These are phyloP conservation scores for Colletotrichum brevisporum DNA, from an alignment of 2,329 filamentous ascomycete species.

Conservation along the genomic window DNA sequence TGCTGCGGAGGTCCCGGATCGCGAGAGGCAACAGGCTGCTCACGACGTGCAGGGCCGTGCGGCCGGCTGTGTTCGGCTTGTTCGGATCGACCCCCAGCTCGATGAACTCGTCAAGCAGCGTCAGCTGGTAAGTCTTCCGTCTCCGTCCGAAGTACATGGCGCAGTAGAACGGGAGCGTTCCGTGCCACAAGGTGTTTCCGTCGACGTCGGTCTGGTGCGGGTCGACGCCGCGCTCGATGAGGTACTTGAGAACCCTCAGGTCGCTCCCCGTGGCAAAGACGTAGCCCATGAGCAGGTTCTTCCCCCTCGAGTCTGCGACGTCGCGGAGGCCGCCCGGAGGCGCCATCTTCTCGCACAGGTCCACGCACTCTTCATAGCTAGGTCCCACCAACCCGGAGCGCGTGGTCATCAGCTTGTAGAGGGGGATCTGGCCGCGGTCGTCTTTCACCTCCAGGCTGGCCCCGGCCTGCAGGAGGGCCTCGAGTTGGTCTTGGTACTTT, in stretches of 20 bases:
- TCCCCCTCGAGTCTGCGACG: neutral
- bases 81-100: neutral
- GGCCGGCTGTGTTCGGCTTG: conserved; percentile 3
- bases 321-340: neutral
- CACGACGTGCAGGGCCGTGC: conserved; percentile 7
- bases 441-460: conserved; percentile 40
- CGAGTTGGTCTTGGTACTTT: neutral
- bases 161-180: neutral
- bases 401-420: conserved; percentile 13
- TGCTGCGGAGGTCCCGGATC: neutral
- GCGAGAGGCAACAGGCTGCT: neutral
- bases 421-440: conserved; percentile 36
- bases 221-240: conserved; percentile 9
- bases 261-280: neutral
- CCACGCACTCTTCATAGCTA: neutral
- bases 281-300: neutral
- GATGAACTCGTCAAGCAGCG: neutral
- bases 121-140: neutral
- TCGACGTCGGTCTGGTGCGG: neutral
- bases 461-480: conserved; percentile 27
- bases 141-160: neutral
- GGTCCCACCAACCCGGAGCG: neutral
- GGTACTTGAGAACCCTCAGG: conserved; percentile 5
- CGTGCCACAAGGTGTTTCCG: conserved; percentile 26
- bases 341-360: conserved; percentile 7